These are phyloP conservation scores for Ophiognomonia clavigignenti-juglandacearum DNA, from an alignment of 2,329 filamentous ascomycete genomes.

Conservation along the genomic window DNA sequence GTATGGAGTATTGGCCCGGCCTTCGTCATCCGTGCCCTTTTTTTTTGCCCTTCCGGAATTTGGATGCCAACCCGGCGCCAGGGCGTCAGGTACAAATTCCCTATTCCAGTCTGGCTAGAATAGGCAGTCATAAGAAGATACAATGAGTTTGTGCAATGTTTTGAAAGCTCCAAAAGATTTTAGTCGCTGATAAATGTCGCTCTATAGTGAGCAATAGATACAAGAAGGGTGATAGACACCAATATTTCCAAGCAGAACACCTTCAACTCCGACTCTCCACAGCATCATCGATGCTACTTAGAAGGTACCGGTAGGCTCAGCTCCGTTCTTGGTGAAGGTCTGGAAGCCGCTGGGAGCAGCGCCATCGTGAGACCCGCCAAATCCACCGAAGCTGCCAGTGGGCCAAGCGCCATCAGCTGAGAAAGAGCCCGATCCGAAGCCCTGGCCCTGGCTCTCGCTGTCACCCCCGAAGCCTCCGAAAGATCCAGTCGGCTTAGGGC, in stretches of 20 bases:
- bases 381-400: conserved; percentile 6
- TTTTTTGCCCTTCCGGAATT: no score
- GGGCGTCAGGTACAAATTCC: no score
- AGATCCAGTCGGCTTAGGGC: neutral
- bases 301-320: neutral
- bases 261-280: neutral
- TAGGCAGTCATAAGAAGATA: no score
- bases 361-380: neutral
- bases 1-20: no score
- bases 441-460: neutral
- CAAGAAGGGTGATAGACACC: neutral
- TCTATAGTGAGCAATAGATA: neutral
- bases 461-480: neutral
- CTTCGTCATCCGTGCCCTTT: no score
- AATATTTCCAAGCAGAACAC: neutral
- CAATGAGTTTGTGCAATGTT: no score
- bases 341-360: conserved; percentile 4
- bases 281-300: neutral
- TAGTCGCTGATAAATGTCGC: neutral
- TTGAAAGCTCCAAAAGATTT: no score
- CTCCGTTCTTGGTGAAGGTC: neutral
- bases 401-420: conserved; percentile 2
- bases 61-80: no score
- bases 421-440: neutral
- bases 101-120: no score